Evolutionary conservation across 345 rosid genomes (phyloP), one percentile per base, ranked within the genome.

Genomic region (Clausena lansium): DNA sequence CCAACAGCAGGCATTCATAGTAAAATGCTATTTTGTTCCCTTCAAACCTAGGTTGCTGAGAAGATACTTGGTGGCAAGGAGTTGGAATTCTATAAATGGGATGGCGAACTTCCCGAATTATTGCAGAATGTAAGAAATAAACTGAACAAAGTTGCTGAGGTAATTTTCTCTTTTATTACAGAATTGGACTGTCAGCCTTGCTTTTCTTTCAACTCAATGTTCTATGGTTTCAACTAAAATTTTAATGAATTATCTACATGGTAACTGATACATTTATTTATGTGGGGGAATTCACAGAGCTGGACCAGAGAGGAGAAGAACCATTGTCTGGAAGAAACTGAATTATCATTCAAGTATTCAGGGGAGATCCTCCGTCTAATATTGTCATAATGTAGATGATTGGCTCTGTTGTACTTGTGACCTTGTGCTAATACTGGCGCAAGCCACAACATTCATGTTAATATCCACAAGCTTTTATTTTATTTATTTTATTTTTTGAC

Each of bases 271-370:
- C 15, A 17, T 52, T 45, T 63, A 13, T 78, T 54, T 68, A 25
- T 72, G 36, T 73, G 17, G 19, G 22, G 59, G 63, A 50, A 74
- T 76, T 36, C 58, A 33, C 90, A 92, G 97, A 83, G 85, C 67
- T 96, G 99, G 99, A 96, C 89, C 0, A 88, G 97, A 80, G 94
- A 90, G 50, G 97, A 93, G 83, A 96, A 96, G 92, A 79, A 88
- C 64, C 98, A 86, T 80, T 96, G 99, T 86, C 83, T 96, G 89
- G 97, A 90, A 76, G 99, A 96, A 89, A 96, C 97, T 0, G 94
- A 92, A 85, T 93, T 90, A 86, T 96, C 99, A 1, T 96, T 96
- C 87, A 91, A 92, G 84, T 71, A 86, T 82, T 96, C 97, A 0
- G 98, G 99, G 52, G 91, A 96, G 64, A 91, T 96, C 76, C 98